A percentile compares a stretch with the other conserved stretches of the same genome.
Evolutionary conservation across 2,329 filamentous ascomycete genomes (phyloP).

Genomic region (Aureobasidium sp.): DNA sequence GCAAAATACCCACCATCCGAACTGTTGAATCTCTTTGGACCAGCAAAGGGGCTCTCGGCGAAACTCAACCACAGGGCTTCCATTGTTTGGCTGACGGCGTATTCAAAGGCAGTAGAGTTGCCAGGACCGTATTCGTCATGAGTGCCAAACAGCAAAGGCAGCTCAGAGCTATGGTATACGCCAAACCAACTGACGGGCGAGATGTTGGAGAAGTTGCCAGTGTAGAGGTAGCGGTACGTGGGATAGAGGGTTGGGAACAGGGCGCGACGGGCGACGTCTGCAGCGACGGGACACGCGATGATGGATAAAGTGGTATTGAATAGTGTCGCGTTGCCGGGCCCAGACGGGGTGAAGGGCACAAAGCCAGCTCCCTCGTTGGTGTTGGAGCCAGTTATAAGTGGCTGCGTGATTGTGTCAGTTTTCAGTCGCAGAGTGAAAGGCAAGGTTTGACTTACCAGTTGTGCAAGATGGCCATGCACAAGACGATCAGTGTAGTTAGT

Average conservation of each 20-base stretch:
- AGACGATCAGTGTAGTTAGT: conserved; percentile 18
- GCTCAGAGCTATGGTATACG: conserved; percentile 34
- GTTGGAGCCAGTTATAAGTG: conserved; percentile 19
- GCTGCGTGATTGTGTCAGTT: conserved; percentile 7
- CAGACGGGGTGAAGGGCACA: conserved; percentile 16
- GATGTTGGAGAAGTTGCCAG: conserved; percentile 36
- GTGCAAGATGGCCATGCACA: conserved; percentile 16
- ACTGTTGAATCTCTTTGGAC: conserved; percentile 1
- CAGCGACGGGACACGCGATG: conserved; percentile 17
- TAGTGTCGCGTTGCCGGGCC: conserved; percentile 16
- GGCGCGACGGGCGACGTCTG: conserved; percentile 7
- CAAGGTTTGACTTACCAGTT: conserved; percentile 11
- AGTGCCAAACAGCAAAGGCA: conserved; percentile 35
- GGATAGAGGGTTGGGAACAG: conserved; percentile 19
- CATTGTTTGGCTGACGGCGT: conserved; percentile 28
- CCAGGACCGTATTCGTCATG: conserved; percentile 23
- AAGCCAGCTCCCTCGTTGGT: conserved; percentile 21
- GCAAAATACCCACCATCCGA: conserved; percentile 1
- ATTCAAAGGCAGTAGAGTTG: conserved; percentile 20
- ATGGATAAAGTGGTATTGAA: conserved; percentile 16
- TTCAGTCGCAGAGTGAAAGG: not conserved
- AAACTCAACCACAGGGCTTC: conserved; percentile 24
- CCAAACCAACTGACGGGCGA: conserved; percentile 34
- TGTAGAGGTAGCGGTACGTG: conserved; percentile 36
- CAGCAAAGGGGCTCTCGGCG: not conserved